Evolutionary conservation across 1,284 basidiomycete species (phyloP).

Genomic region (Malassezia restricta): DNA sequence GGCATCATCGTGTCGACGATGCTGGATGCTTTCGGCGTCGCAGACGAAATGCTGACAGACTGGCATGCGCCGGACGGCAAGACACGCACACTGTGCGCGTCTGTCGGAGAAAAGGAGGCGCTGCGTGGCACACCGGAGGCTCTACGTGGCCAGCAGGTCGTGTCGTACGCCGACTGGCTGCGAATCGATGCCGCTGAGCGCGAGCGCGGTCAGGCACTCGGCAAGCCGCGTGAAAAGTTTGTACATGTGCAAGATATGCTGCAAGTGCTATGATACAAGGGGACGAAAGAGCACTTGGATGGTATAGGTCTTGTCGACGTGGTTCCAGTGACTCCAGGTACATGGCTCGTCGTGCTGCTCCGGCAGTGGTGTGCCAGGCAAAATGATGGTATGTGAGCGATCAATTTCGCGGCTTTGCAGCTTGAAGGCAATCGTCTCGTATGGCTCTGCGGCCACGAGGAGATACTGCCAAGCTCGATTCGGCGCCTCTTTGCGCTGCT

Average conservation of each 20-base stretch:
- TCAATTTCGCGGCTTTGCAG: conserved; percentile 96
- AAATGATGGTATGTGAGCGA: conserved; percentile 40
- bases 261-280: neutral
- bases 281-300: conserved; percentile 34
- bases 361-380: conserved; percentile 20
- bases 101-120: neutral
- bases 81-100: neutral
- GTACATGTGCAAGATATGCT: conserved; percentile 18
- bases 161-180: conserved; percentile 60
- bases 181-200: conserved; percentile 58
- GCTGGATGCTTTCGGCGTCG: conserved; percentile 75
- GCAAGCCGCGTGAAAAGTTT: conserved; percentile 69
- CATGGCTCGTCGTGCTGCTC: conserved; percentile 27
- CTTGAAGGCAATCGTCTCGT: conserved; percentile 95
- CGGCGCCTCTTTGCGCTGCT: conserved; percentile 86
- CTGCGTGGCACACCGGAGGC: conserved; percentile 11
- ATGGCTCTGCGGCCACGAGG: conserved; percentile 94
- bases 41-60: conserved; percentile 60
- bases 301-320: conserved; percentile 33
- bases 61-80: neutral
- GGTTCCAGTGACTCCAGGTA: conserved; percentile 40
- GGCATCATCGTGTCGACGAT: conserved; percentile 89
- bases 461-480: conserved; percentile 95
- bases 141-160: conserved; percentile 46
- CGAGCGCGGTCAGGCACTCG: conserved; percentile 52